These are phyloP conservation scores for Bipolaris victoriae DNA, from an alignment of 2,329 filamentous ascomycete species.

Conservation along the genomic window DNA sequence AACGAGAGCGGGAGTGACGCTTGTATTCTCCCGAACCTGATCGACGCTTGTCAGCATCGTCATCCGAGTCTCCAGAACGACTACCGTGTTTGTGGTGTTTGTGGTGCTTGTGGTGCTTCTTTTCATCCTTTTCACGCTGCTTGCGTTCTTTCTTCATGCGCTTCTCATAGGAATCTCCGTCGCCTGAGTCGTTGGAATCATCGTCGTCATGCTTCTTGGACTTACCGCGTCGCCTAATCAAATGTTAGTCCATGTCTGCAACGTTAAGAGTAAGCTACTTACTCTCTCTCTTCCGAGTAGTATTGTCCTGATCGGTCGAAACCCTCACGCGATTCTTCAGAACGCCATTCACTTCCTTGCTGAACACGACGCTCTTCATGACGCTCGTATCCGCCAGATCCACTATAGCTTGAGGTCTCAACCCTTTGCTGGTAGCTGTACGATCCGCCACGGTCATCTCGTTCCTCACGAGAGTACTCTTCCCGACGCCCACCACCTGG, in stretches of 20 bases:
- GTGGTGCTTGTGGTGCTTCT: slow-evolving; percentile 22
- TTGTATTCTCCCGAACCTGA: slow-evolving; percentile 26
- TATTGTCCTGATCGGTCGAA: slow-evolving; percentile 47
- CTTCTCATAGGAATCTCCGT: slow-evolving; percentile 37
- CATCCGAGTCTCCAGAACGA: slow-evolving; percentile 16
- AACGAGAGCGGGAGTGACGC: slow-evolving; percentile 18
- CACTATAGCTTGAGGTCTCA: slow-evolving; percentile 57
- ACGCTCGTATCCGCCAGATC: slow-evolving; percentile 64
- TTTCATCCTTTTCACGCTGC: slow-evolving; percentile 31
- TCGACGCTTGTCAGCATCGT: slow-evolving; percentile 30
- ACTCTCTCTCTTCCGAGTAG: slow-evolving; percentile 52
- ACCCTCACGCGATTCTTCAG: slow-evolving; percentile 46
- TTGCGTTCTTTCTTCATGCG: slow-evolving; percentile 29
- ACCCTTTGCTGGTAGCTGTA: slow-evolving; percentile 66
- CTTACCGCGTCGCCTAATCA: slow-evolving; percentile 42
- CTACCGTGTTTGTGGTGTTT: slow-evolving; percentile 24
- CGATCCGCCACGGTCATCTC: slow-evolving; percentile 55
- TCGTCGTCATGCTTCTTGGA: slow-evolving; percentile 52
- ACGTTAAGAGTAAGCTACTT: slow-evolving; percentile 16
- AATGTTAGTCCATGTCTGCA: slow-evolving; percentile 16
- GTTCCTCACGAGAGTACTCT: slow-evolving; percentile 66
- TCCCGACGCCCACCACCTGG: slow-evolving; percentile 63
- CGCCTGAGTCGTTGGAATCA: slow-evolving; percentile 33
- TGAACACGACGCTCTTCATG: slow-evolving; percentile 62
- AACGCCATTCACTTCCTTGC: slow-evolving; percentile 50